Conservation (phyloP, 2,329 filamentous ascomycete species). For the Diaporthe sp. region DNA sequence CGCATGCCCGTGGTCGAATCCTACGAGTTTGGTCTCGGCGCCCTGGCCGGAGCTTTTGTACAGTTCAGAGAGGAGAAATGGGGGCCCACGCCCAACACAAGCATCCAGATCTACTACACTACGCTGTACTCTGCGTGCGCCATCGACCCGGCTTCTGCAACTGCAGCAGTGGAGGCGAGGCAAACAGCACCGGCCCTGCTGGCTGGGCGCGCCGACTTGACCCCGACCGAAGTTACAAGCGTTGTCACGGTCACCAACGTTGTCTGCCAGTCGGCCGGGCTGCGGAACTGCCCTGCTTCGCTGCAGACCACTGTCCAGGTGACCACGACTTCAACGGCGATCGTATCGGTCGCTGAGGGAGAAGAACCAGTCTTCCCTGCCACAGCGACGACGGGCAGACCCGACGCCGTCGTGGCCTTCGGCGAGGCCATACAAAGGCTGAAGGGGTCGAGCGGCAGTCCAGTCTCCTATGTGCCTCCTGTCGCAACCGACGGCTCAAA, state of each 20-base stretch:
- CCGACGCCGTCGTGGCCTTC: conserved; percentile 51
- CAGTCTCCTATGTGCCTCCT: conserved; percentile 28
- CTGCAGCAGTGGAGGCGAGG: conserved; percentile 32
- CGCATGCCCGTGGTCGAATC: conserved; percentile 56
- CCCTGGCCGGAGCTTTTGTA: conserved; percentile 63
- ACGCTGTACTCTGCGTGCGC: conserved; percentile 57
- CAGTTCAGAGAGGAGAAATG: conserved; percentile 55
- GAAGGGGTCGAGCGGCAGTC: conserved; percentile 30
- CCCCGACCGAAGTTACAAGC: conserved; percentile 49
- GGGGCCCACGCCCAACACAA: conserved; percentile 59
- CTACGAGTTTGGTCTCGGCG: conserved; percentile 64
- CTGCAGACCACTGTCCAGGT: conserved; percentile 56
- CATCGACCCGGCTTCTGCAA: conserved; percentile 40
- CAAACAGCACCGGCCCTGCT: conserved; percentile 29
- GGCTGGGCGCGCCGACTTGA: conserved; percentile 41
- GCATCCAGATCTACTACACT: conserved; percentile 64
- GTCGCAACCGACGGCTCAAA: not conserved
- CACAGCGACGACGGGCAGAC: conserved; percentile 44
- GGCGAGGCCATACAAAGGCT: conserved; percentile 48
- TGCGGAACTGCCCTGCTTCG: conserved; percentile 61
- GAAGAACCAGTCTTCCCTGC: conserved; percentile 51
- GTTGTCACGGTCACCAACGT: conserved; percentile 56
- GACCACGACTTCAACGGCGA: conserved; percentile 50
- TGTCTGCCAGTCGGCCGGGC: conserved; percentile 52
- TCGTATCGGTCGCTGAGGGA: conserved; percentile 53